Evolutionary conservation across 1,284 basidiomycete species (phyloP).

Genomic region (Cutaneotrichosporon sp.): DNA sequence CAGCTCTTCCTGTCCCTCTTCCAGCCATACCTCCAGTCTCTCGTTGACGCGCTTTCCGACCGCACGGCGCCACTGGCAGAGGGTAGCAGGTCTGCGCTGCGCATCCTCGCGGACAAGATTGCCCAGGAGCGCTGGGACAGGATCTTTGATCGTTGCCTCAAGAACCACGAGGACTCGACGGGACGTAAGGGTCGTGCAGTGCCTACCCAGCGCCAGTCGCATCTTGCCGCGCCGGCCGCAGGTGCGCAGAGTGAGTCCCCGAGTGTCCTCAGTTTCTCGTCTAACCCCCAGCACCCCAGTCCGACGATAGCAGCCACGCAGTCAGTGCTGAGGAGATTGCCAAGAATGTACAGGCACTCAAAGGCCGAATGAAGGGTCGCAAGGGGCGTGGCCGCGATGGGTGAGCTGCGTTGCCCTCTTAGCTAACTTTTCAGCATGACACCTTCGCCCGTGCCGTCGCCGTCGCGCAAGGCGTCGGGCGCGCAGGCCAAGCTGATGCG

Average conservation of each 20-base stretch:
- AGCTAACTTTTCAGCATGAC: conserved; percentile 56
- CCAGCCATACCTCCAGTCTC: conserved; percentile 69
- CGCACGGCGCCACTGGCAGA: conserved; percentile 39
- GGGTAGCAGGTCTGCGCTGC: conserved; percentile 27
- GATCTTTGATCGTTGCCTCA: conserved; percentile 44
- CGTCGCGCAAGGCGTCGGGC: conserved; percentile 35
- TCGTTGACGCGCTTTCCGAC: conserved; percentile 72
- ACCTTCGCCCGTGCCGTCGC: conserved; percentile 33
- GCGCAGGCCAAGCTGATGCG: conserved; percentile 69
- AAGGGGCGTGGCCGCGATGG: conserved; percentile 52
- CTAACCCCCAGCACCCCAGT: conserved; percentile 11
- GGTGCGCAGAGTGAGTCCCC: conserved; percentile 1
- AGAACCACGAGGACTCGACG: conserved; percentile 25
- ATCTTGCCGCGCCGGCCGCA: background rate
- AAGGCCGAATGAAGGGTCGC: conserved; percentile 58
- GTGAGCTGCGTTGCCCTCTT: conserved; percentile 17
- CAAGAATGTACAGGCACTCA: conserved; percentile 84
- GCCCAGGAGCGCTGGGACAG: conserved; percentile 38
- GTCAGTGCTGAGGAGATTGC: conserved; percentile 74
- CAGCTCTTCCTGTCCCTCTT: conserved; percentile 79
- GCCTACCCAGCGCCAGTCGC: background rate
- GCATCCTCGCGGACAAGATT: conserved; percentile 30
- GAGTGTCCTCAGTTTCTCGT: background rate
- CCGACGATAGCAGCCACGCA: conserved; percentile 17
- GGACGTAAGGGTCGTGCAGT: conserved; percentile 2